Percentiles rank a stretch among this genome's conserved stretches.
Evolutionary conservation across 1,139 yeast genomes (phyloP).

Genomic region (Hansenula anomala): DNA sequence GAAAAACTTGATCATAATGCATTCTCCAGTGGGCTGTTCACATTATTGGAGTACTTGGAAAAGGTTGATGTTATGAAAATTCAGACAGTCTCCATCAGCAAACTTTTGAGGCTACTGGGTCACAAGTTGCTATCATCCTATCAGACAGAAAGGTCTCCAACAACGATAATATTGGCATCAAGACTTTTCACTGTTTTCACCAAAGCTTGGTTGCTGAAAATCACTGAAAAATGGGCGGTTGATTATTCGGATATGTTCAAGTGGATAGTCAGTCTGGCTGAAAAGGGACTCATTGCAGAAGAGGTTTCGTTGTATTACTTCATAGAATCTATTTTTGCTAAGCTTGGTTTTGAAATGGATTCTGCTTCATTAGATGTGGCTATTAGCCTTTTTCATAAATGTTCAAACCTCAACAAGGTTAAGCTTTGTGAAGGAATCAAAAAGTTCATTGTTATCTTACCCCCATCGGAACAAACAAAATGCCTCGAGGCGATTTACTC

Average conservation of each 20-base stretch:
- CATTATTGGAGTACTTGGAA: conserved; percentile 7
- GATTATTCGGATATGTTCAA: conserved; percentile 14
- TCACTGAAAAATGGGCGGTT: conserved; percentile 4
- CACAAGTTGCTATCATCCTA: conserved; percentile 9
- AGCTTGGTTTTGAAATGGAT: conserved; percentile 1
- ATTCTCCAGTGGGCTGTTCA: conserved; percentile 9
- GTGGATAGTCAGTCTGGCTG: conserved; percentile 9
- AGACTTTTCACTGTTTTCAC: conserved; percentile 7
- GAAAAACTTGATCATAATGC: conserved; percentile 4
- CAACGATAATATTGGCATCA: conserved; percentile 8
- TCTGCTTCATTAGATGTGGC: not conserved
- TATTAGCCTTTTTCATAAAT: not conserved
- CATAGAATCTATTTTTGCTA: conserved; percentile 2
- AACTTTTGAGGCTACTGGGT: conserved; percentile 13
- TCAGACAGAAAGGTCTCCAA: conserved; percentile 11
- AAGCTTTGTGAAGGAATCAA: not conserved
- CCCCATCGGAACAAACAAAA: conserved; percentile 20
- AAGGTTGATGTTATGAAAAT: not conserved
- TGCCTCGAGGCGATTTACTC: conserved; percentile 31
- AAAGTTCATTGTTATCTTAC: not conserved
- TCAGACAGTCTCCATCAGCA: conserved; percentile 5
- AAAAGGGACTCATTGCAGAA: conserved; percentile 7
- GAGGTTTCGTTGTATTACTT: conserved; percentile 6
- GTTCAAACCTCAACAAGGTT: not conserved
- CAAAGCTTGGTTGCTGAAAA: conserved; percentile 2